Evolutionary conservation across 495 filamentous ascomycete genomes (phyloP), one percentile per base, ranked within the genome.

Genomic region (Penicillium robsamsonii): DNA sequence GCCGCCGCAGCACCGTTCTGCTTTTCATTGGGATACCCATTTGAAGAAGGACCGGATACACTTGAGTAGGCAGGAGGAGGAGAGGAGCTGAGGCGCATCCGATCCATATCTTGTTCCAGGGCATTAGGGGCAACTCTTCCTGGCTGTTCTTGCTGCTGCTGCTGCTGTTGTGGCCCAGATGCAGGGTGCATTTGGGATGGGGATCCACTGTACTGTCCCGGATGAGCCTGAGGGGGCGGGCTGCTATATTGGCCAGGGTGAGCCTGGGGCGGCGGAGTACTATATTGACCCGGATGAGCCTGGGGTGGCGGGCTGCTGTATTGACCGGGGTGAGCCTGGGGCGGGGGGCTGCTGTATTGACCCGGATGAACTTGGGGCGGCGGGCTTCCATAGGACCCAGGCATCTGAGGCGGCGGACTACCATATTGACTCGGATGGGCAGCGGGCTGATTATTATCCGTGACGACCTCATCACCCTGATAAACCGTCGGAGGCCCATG

Each of bases 401-500:
- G 68, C 15, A 43, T 24, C 45, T 57, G 59, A 40, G 52, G 52
- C 8, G 59, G 20, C 12, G 50, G 55, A 27, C 54, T 57, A 31
- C 50, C 41, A 22, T 50, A 48, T 9, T 49, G 50, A 33, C 50
- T 40, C 4, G 50, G 50, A 37, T 55, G 52, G 5, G 9, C 10
- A 38, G 67, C 60, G 30, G 55, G 58, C 38, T 56, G 74, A n/a
- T 43, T 56, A 15, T 60, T 54, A 17, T 57, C 77, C 56, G 60
- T 79, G 58, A 79, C 82, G 58, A 85, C 77, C 40, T 76, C 86
- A 13, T 80, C 77, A 24, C 94, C 94, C 70, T 97, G 94, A 62
- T 96, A 98, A 3, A 95, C 87, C 0, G 90, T 91, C 5, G 94
- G 92, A 31, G 94, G 92, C 0, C 93, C 94, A 78, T 96, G 91